These are phyloP conservation scores for Tolypocladium tundrense DNA, from an alignment of 2,329 filamentous ascomycete species.

Conservation along the genomic window DNA sequence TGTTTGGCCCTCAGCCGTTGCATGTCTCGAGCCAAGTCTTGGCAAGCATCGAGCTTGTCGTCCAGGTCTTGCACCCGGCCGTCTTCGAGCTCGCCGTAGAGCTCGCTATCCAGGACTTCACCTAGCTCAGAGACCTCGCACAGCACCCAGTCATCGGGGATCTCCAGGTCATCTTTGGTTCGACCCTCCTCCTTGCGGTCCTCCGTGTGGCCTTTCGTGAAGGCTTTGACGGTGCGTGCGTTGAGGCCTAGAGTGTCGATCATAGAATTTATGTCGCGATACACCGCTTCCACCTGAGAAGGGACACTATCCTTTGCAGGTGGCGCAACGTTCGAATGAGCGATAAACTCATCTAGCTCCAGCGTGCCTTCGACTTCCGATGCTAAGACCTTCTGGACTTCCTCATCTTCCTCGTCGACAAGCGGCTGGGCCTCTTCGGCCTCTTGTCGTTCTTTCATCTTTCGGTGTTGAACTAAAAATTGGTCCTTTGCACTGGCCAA, in stretches of 20 bases:
- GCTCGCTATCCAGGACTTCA: conserved; percentile 49
- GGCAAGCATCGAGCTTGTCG: conserved; percentile 57
- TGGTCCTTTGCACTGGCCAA: conserved; percentile 29
- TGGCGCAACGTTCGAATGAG: conserved; percentile 43
- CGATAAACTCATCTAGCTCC: conserved; percentile 58
- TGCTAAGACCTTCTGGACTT: conserved; percentile 51
- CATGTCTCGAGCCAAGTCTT: conserved; percentile 59
- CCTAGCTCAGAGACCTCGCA: conserved; percentile 64
- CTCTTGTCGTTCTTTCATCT: conserved; percentile 42
- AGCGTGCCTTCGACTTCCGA: conserved; percentile 52
- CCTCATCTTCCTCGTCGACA: conserved; percentile 59
- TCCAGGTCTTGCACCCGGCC: conserved; percentile 59
- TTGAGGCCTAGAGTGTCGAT: conserved; percentile 87
- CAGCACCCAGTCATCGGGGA: conserved; percentile 60
- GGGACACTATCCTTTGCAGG: conserved; percentile 47
- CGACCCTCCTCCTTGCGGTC: conserved; percentile 42
- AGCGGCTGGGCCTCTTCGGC: conserved; percentile 47
- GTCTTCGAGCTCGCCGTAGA: conserved; percentile 55
- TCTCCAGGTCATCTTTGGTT: conserved; percentile 57
- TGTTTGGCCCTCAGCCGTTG: conserved; percentile 64
- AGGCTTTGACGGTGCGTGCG: conserved; percentile 52
- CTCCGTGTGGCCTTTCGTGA: conserved; percentile 57
- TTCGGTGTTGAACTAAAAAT: conserved; percentile 40
- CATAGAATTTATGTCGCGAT: conserved; percentile 85
- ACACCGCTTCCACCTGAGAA: conserved; percentile 55